Conservation (phyloP, 257 asterid species). For the Solanum microdontum region DNA sequence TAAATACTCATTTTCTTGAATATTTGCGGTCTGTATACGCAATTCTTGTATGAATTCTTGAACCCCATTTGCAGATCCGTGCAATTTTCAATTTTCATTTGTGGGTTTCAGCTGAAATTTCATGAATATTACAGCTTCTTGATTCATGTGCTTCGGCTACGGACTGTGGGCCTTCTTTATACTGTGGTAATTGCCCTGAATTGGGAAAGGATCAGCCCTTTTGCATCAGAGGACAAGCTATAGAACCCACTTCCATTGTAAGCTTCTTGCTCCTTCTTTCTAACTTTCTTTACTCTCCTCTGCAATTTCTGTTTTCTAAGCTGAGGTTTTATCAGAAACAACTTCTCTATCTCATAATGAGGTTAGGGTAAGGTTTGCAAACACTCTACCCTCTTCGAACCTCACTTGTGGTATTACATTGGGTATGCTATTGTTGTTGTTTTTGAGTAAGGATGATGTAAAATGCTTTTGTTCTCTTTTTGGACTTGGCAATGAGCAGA, state of each 20-base stretch:
- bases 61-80: constrained; percentile 19
- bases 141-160: constrained; percentile 59
- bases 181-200: constrained; percentile 85
- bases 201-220: constrained; percentile 62
- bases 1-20: not conserved
- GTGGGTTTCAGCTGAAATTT: constrained; percentile 16
- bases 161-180: constrained; percentile 71
- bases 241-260: constrained; percentile 64
- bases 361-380: not conserved
- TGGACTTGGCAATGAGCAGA: constrained; percentile 18
- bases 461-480: not conserved
- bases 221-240: constrained; percentile 86
- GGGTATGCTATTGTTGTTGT: not conserved
- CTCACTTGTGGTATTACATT: not conserved
- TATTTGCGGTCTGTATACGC: not conserved
- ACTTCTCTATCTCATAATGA: not conserved
- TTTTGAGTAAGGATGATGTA: not conserved
- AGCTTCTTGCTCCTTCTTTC: not conserved
- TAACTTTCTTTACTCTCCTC: not conserved
- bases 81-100: not conserved
- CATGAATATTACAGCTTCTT: constrained; percentile 40
- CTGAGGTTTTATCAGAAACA: not conserved
- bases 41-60: not conserved
- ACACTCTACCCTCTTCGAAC: not conserved
- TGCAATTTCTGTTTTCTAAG: not conserved